phyloP scores from a whole-genome alignment of 352 stramenopile species.

The Globisporangium heterothallicum region DNA sequence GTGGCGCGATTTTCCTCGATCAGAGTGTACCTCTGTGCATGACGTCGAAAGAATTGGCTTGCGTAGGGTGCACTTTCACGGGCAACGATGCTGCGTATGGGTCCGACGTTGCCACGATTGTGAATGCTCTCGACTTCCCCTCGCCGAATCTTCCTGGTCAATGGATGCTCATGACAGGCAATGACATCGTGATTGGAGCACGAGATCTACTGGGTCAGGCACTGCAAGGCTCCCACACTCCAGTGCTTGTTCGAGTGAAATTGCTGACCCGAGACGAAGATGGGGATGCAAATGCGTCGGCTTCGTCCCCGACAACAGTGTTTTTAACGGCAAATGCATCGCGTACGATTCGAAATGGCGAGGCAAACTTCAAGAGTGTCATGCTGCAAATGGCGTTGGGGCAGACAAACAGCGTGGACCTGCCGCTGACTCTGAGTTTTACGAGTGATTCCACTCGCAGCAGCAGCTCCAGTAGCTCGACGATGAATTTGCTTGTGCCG shows the following conservation, averaged over 20 bases:
- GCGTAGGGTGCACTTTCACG: background rate
- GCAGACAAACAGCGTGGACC: background rate
- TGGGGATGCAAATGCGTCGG: background rate
- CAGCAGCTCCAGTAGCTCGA: background rate
- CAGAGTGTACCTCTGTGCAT: conserved; percentile 6
- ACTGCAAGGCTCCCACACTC: background rate
- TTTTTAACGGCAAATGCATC: conserved; percentile 1
- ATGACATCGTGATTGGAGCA: background rate
- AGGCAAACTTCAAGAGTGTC: background rate
- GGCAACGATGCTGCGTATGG: conserved; percentile 4
- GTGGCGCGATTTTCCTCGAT: conserved; percentile 13
- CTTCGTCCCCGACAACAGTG: background rate
- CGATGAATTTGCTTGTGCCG: background rate
- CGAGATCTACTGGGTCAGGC: background rate
- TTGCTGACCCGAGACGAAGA: background rate
- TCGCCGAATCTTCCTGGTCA: background rate
- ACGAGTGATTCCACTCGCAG: conserved; percentile 1
- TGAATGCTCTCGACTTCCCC: conserved; percentile 1
- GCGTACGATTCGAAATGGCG: conserved; percentile 4
- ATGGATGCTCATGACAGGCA: conserved; percentile 2
- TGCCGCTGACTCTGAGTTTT: conserved; percentile 4
- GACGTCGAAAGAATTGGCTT: background rate
- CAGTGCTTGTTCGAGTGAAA: background rate
- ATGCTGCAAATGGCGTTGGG: background rate
- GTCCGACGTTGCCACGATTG: conserved; percentile 2